These are phyloP conservation scores for Aspergillus hiratsukae DNA, from an alignment of 2,329 filamentous ascomycete species.

Conservation along the genomic window DNA sequence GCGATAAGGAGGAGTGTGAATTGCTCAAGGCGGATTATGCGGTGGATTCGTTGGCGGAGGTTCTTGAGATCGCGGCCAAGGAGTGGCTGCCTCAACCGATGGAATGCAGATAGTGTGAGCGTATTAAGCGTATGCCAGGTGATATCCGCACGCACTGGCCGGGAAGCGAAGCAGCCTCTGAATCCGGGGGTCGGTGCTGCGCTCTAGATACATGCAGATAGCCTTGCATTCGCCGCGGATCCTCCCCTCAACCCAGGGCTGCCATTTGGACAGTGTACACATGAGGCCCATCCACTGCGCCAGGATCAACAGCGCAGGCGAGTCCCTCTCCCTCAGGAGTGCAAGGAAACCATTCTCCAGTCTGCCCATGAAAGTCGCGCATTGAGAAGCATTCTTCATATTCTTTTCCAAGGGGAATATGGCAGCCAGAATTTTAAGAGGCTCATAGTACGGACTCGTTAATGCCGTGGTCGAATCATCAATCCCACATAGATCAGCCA, in stretches of 20 bases:
- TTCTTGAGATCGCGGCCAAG: constrained; percentile 1
- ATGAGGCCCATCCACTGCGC: constrained; percentile 31
- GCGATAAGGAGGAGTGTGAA: constrained; percentile 8
- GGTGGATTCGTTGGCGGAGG: constrained; percentile 6
- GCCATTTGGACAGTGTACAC: constrained; percentile 25
- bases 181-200: constrained; percentile 17
- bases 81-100: too few relatives aligned
- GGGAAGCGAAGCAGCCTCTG: constrained; percentile 20
- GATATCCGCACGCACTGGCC: constrained; percentile 23
- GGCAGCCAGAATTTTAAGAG: constrained; percentile 16
- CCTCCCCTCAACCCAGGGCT: constrained; percentile 27
- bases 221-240: constrained; percentile 25
- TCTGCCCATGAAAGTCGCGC: constrained; percentile 24
- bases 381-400: constrained; percentile 17
- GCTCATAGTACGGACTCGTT: constrained; percentile 23
- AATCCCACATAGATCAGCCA: constrained; percentile 28
- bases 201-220: constrained; percentile 29
- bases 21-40: constrained; percentile 7
- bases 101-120: too few relatives aligned
- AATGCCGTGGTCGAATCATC: constrained; percentile 16
- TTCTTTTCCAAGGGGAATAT: constrained; percentile 18
- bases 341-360: constrained; percentile 22
- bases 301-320: constrained; percentile 24
- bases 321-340: constrained; percentile 21
- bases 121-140: neutral